Base-by-base conservation (phyloP, 306 rosid genomes). In the Quercus agrifolia region DNA sequence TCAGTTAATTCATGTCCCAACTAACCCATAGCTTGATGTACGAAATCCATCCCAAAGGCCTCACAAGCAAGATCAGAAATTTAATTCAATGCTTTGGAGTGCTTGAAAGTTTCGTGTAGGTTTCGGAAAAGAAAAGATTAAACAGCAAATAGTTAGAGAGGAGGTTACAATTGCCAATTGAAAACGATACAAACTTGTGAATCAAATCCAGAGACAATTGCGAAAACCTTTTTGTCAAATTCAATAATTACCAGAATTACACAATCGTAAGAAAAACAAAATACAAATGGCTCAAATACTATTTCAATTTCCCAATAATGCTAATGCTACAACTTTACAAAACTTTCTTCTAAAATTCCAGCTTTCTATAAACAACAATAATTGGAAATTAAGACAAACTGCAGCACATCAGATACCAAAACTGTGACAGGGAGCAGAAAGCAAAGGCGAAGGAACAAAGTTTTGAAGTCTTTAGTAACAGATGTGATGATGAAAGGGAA, bases 381-480 rank as follows among this genome's bases (percentile, higher is more conserved):
- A 56, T 56, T 70, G 71, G 17, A 74, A 82, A 49, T 64, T 21
- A 79, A 73, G 85, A 73, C 71, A 82, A 75, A 80, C 77, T 66
- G 74, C 86, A 78, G 82, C 79, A 81, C 73, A 27, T 63, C 27
- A 81, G 84, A 79, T 61, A 81, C 82, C 90, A 88, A 90, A 85
- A 90, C 81, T 88, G 87, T 83, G 85, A 52, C 71, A 76, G 80
- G 51, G 64, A 77, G 70, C 69, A 74, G 69, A 77, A 82, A 57
- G 83, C 56, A 54, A 75, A 13, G 56, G 25, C 73, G 79, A 79
- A 72, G 78, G 33, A 77, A 79, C 71, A 69, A 52, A 51, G 56
- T 33, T 77, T 62, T 75, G 61, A 84, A 83, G 78, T 62, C 84
- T 69, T 51, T 56, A 44, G 71, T 61, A 72, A 78, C 77, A 70